These are phyloP conservation scores for Cercospora zeae-maydis DNA, from an alignment of 2,329 filamentous ascomycete genomes.

Conservation along the genomic window DNA sequence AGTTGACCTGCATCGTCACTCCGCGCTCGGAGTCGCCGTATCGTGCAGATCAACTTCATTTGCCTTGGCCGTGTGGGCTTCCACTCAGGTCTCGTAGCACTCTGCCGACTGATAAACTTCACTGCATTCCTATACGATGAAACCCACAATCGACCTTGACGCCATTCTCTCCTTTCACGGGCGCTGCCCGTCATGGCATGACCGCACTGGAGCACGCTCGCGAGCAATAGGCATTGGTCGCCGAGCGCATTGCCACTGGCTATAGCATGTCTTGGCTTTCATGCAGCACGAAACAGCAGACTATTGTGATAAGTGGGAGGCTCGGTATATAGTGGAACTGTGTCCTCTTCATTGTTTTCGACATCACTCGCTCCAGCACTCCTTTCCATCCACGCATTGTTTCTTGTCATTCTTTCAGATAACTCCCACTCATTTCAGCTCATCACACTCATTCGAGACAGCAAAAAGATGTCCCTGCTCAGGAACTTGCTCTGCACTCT, in stretches of 20 bases:
- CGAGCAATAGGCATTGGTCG: background rate
- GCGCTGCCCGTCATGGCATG: background rate
- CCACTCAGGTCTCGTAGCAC: constrained; percentile 7
- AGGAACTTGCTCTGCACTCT: constrained; percentile 4
- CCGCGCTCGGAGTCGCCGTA: constrained; percentile 1
- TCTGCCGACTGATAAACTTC: background rate
- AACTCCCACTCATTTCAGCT: background rate
- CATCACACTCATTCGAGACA: constrained; percentile 7
- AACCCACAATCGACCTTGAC: constrained; percentile 1
- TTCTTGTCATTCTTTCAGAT: constrained; percentile 6
- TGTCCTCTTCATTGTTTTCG: background rate
- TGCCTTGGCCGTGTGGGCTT: constrained; percentile 1
- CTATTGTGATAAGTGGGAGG: background rate
- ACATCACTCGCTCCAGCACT: constrained; percentile 1
- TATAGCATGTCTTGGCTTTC: background rate
- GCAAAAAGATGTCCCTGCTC: constrained; percentile 6
- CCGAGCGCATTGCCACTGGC: background rate
- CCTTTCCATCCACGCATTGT: background rate
- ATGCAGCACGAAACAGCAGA: background rate
- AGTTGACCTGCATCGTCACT: background rate
- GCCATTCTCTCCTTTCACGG: background rate
- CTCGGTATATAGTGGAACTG: constrained; percentile 2
- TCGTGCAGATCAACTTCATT: constrained; percentile 7
- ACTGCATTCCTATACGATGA: background rate
- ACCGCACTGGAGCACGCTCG: background rate